These are phyloP conservation scores for Arthrobotrys conoides DNA, from an alignment of 2,329 filamentous ascomycete species.

Conservation along the genomic window DNA sequence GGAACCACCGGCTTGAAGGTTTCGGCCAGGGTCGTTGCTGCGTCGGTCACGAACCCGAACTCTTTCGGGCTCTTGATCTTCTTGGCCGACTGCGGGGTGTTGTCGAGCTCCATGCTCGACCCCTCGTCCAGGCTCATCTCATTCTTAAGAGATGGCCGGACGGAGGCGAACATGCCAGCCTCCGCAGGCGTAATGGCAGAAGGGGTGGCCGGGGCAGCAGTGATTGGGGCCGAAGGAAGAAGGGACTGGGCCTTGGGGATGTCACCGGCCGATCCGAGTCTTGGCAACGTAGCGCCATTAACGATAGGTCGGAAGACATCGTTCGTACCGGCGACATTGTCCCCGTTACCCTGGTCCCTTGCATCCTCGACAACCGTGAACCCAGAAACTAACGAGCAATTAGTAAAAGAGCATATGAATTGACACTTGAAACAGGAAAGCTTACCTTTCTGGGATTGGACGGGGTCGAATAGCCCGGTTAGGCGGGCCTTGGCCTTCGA, in stretches of 20 bases:
- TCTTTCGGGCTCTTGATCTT: conserved; percentile 47
- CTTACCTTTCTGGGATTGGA: conserved; percentile 49
- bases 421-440: background rate
- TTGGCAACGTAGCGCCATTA: conserved; percentile 54
- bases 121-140: conserved; percentile 55
- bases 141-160: conserved; percentile 52
- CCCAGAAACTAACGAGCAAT: conserved; percentile 28
- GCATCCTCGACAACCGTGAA: conserved; percentile 56
- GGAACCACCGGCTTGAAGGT: conserved; percentile 49
- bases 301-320: conserved; percentile 56
- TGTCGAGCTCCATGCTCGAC: conserved; percentile 60
- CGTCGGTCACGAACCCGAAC: conserved; percentile 40
- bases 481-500: conserved; percentile 57
- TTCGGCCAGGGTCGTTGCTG: conserved; percentile 42
- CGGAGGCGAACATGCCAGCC: conserved; percentile 57
- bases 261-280: conserved; percentile 45
- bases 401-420: conserved; percentile 8
- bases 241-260: conserved; percentile 42
- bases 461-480: conserved; percentile 54
- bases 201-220: conserved; percentile 40
- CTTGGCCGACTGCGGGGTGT: conserved; percentile 56
- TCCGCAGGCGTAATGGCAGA: conserved; percentile 54
- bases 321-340: conserved; percentile 15
- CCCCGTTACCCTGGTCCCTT: conserved; percentile 22
- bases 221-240: conserved; percentile 45